These are phyloP conservation scores for Pulveroboletus sp. DNA, from an alignment of 768 basidiomycete species.

Conservation along the genomic window DNA sequence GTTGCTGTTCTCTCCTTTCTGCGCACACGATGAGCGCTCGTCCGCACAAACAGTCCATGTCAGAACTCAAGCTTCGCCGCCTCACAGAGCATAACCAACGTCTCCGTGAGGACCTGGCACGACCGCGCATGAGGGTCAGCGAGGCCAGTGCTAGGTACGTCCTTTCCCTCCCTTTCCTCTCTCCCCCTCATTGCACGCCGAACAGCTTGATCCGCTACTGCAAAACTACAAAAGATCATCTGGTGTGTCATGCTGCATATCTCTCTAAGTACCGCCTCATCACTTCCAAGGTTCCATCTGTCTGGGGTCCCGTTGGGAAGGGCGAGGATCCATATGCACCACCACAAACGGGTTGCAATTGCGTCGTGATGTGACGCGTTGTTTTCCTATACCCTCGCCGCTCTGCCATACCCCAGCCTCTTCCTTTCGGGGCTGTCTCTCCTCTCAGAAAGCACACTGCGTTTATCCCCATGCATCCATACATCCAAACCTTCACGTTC, in stretches of 20 bases:
- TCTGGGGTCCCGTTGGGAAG: constrained; percentile 90
- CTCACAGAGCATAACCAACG: constrained; percentile 93
- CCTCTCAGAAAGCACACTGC: constrained; percentile 10
- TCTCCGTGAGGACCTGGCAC: constrained; percentile 80
- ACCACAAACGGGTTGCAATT: constrained; percentile 67
- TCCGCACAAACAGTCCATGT: constrained; percentile 92
- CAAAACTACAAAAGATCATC: constrained; percentile 87
- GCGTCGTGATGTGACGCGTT: constrained; percentile 61
- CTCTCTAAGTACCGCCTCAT: not conserved
- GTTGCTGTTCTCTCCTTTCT: constrained; percentile 3
- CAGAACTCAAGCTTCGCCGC: constrained; percentile 91
- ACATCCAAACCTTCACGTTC: constrained; percentile 23
- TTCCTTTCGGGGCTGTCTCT: constrained; percentile 1
- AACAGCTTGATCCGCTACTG: constrained; percentile 87
- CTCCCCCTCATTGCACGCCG: not conserved
- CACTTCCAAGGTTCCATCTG: constrained; percentile 67
- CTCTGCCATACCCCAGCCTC: constrained; percentile 30
- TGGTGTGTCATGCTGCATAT: constrained; percentile 46
- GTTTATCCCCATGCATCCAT: constrained; percentile 21
- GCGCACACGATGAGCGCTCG: constrained; percentile 56
- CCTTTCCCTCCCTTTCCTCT: not conserved
- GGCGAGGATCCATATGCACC: constrained; percentile 92
- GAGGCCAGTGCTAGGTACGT: constrained; percentile 81
- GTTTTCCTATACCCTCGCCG: constrained; percentile 29
- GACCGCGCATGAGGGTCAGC: constrained; percentile 87